A percentile compares a stretch with the other conserved stretches of the same genome.
phyloP scores from a whole-genome alignment of 2,329 filamentous ascomycete genomes.

The Neonectria faginata region DNA sequence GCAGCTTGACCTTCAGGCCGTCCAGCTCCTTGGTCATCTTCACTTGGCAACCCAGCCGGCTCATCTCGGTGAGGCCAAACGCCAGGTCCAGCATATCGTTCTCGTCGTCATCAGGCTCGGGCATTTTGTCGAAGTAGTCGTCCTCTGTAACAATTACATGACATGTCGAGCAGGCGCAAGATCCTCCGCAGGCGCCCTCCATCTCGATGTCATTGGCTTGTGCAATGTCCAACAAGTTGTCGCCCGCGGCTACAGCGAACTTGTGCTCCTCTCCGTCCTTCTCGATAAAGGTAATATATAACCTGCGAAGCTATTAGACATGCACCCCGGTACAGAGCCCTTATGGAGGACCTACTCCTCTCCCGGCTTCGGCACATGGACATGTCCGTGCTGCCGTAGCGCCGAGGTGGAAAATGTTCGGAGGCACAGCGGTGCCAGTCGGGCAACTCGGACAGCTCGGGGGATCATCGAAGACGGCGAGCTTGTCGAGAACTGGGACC shows the following conservation, averaged over 20 bases:
- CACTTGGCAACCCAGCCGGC: conserved; percentile 88
- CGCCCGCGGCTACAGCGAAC: conserved; percentile 84
- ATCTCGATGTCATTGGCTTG: conserved; percentile 96
- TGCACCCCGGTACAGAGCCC: background rate
- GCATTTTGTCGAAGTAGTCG: conserved; percentile 80
- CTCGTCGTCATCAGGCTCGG: conserved; percentile 82
- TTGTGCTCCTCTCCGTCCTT: conserved; percentile 84
- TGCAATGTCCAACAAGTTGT: conserved; percentile 95
- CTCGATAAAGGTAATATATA: conserved; percentile 92
- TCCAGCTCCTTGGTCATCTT: conserved; percentile 91
- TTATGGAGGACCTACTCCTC: conserved; percentile 77
- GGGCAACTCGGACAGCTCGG: conserved; percentile 19
- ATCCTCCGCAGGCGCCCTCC: conserved; percentile 97
- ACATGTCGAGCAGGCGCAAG: conserved; percentile 92
- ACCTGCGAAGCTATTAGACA: conserved; percentile 60
- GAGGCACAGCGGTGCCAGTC: conserved; percentile 36
- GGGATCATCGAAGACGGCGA: conserved; percentile 30
- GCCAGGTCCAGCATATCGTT: conserved; percentile 94
- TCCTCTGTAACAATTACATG: conserved; percentile 86
- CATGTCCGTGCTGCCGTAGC: conserved; percentile 76
- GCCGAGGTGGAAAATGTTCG: conserved; percentile 75
- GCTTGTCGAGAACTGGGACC: conserved; percentile 36
- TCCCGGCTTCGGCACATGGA: conserved; percentile 85
- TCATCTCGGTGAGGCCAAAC: conserved; percentile 89
- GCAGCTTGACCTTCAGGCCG: conserved; percentile 85